Evolutionary conservation across 2,329 filamentous ascomycete species (phyloP).

Genomic region (Rugonectria rugulosa): DNA sequence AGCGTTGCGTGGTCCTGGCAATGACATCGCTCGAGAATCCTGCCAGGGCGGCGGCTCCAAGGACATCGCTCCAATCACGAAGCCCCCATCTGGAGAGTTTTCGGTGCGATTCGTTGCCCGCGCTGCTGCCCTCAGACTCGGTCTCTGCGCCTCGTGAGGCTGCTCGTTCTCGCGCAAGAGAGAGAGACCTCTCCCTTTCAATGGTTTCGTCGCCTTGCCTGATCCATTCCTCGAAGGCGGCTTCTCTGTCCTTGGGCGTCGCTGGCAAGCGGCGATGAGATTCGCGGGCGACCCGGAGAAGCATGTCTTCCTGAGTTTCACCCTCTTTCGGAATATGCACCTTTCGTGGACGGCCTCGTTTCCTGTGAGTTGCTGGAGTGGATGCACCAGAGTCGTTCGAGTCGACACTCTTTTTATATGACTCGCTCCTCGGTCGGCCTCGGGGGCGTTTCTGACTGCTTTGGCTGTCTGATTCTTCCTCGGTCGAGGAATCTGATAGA

Average conservation of each 20-base stretch:
- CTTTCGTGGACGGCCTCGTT: conserved; percentile 52
- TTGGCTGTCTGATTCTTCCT: conserved; percentile 45
- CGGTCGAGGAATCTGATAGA: conserved; percentile 49
- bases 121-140: conserved; percentile 21
- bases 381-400: conserved; percentile 24
- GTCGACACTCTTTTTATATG: neutral
- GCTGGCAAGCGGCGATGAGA: conserved; percentile 42
- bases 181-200: conserved; percentile 27
- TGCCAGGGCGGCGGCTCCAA: conserved; percentile 78
- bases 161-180: conserved; percentile 4
- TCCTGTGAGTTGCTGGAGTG: conserved; percentile 18
- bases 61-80: conserved; percentile 85
- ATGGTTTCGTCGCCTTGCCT: conserved; percentile 40
- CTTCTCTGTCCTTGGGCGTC: conserved; percentile 37
- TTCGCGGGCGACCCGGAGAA: conserved; percentile 56
- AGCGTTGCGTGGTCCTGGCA: conserved; percentile 75
- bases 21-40: conserved; percentile 73
- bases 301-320: conserved; percentile 56
- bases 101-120: conserved; percentile 31
- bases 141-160: conserved; percentile 27
- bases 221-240: conserved; percentile 46
- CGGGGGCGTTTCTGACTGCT: conserved; percentile 36
- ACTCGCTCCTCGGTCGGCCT: conserved; percentile 37
- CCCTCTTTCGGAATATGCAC: conserved; percentile 48
- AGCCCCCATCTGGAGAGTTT: conserved; percentile 51